Evolutionary conservation across 2,329 filamentous ascomycete genomes (phyloP), one percentile per base, ranked within the genome.

Genomic region (Cercospora berteroae): DNA sequence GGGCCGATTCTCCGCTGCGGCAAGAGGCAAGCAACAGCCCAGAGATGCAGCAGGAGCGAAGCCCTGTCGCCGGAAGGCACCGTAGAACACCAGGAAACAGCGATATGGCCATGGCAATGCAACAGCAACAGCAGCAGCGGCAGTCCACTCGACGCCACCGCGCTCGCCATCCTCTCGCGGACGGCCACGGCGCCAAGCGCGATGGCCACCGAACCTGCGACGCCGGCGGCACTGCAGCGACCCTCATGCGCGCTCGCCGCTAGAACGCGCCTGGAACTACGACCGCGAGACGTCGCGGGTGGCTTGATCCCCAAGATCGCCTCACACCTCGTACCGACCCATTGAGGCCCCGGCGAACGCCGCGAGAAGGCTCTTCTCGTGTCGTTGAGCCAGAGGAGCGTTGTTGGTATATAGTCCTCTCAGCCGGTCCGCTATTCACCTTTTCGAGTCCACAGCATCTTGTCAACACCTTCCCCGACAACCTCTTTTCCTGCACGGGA

Each of bases 221-320:
- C 42, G 42, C 48, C 23, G 23, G 42, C 48, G 29, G 42, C 29
- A 29, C 29, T 48, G 20, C 60, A 33, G 31, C 23, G n/a, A 18
- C n/a, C 27, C 23, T 20, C 23, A 36, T 25, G 44, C 48, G 55
- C 44, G 55, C 36, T 50, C 39, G 56, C 42, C 56, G 63, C 63
- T 60, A 65, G 56, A 65, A 52, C 63, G 42, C 33, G 63, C 25
- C 56, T 65, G 56, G 63, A 65, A 52, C 39, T 5, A 39, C 44
- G 18, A 60, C 63, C 56, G 56, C 42, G 63, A 65, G n/a, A 33
- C 18, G 16, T 58, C 55, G 55, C 20, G 27, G 13, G 55, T 58
- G 55, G 55, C n/a, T 18, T 36, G 29, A 3, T 36, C 55, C 55
- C 18, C 55, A 18, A 58, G 29, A 36, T 58, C 16, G 27, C 36